Base-by-base conservation (phyloP, 2,329 filamentous ascomycete genomes). In the Cercospora berteroae region DNA sequence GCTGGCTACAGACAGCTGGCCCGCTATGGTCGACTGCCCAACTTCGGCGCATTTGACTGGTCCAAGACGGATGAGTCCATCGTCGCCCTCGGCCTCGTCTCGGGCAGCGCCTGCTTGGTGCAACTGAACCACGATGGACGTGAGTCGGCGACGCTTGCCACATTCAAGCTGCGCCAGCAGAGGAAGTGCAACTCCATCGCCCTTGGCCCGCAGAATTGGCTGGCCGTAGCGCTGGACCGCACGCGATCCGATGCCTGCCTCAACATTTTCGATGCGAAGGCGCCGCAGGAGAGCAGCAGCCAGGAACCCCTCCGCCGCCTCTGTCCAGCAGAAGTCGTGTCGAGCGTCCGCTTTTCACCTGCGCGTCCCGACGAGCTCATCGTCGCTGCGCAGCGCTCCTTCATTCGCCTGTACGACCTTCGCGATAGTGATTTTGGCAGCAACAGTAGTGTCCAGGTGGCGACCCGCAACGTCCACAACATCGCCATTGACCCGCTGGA, bases 181-280 rank as follows among this genome's bases (percentile, higher is more conserved):
- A 86, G 92, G 55, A 90, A 90, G 52, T 94, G 91, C 74, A 92
- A 94, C 74, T 90, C 91, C 0, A 90, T 95, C 48, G 89, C 91
- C 3, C 93, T 95, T 80, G 94, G 89, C 75, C 88, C 87, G 3
- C 89, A 90, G 18, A 81, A 83, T 60, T 83, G 91, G 65, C 81
- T 96, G 61, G 92, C 92, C 9, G 91, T 93, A 29, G 92, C 91
- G 1, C 82, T 95, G 61, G 92, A 95, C 74, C 86, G 91, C 72
- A 91, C 94, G 25, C 87, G 92, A 33, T 93, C 92, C 79, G 92
- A 95, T 75, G 87, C 90, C 70, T 93, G 90, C 73, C 83, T 96
- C 59, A 92, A 94, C 74, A 89, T 95, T 31, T 95, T 91, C 86
- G 91, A 96, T 77, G 84, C 93, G 64, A 89, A 87, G 72, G 86